Conservation (phyloP, 208 protist species). For the Crithidia thermophila region DNA sequence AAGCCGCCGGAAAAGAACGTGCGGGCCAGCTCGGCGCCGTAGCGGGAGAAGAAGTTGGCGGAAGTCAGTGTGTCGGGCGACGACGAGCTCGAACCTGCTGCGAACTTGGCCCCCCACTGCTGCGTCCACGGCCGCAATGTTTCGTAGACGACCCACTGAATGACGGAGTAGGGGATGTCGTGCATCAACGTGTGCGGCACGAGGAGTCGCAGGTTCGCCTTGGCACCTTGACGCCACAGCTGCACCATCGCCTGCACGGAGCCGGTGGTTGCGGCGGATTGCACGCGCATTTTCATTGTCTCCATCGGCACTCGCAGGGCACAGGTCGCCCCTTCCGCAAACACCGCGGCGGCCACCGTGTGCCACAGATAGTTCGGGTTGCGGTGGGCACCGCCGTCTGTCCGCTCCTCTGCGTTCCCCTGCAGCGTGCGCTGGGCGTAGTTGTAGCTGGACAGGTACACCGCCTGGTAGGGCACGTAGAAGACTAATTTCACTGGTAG, state of each 20-base stretch:
- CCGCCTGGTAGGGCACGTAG: conserved; percentile 79
- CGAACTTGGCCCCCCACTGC: conserved; percentile 19
- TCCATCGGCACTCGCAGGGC: conserved; percentile 85
- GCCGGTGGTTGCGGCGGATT: conserved; percentile 51
- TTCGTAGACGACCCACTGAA: conserved; percentile 83
- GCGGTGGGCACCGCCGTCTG: neutral
- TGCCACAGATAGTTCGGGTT: conserved; percentile 28
- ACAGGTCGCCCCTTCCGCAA: conserved; percentile 63
- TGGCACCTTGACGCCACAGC: conserved; percentile 45
- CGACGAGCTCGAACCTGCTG: neutral
- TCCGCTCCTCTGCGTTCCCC: neutral
- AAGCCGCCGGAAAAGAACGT: conserved; percentile 78
- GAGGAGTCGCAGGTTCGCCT: conserved; percentile 45
- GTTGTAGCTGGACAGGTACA: conserved; percentile 77
- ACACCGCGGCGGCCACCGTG: conserved; percentile 47
- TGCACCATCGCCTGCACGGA: conserved; percentile 51
- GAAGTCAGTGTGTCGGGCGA: neutral
- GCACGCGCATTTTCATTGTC: conserved; percentile 84
- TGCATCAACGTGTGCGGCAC: conserved; percentile 76
- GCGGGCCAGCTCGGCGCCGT: conserved; percentile 42
- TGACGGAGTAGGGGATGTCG: conserved; percentile 82
- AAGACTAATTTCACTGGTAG: conserved; percentile 72
- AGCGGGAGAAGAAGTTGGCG: conserved; percentile 19
- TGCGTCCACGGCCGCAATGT: conserved; percentile 62
- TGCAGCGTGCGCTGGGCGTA: conserved; percentile 27